Conservation (phyloP, 495 filamentous ascomycete species). For the Mycothermus thermophilus region DNA sequence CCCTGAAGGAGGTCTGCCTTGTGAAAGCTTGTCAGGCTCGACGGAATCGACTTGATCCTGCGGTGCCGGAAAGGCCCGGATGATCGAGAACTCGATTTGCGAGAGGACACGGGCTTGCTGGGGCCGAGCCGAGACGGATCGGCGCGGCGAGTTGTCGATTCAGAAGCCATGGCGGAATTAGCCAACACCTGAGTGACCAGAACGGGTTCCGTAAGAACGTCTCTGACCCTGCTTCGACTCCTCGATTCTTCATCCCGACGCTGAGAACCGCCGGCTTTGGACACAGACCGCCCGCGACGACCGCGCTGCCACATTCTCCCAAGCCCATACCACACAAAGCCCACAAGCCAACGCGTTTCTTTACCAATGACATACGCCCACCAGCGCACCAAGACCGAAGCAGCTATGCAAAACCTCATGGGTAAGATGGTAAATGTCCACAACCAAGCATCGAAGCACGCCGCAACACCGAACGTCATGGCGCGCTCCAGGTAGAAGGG, state of each 20-base stretch:
- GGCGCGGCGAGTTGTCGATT: neutral
- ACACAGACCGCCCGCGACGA: conserved; percentile 33
- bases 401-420: conserved; percentile 72
- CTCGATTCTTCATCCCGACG: conserved; percentile 22
- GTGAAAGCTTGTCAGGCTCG: conserved; percentile 67
- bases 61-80: conserved; percentile 44
- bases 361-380: conserved; percentile 50
- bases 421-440: conserved; percentile 92
- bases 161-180: no score
- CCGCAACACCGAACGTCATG: conserved; percentile 73
- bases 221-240: conserved; percentile 23
- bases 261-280: conserved; percentile 14
- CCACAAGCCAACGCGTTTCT: conserved; percentile 52
- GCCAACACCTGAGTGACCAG: no score
- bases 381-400: conserved; percentile 60
- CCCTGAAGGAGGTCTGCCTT: conserved; percentile 94
- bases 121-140: conserved; percentile 2
- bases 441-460: conserved; percentile 94
- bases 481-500: conserved; percentile 74
- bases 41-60: conserved; percentile 70
- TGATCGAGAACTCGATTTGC: conserved; percentile 5
- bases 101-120: neutral
- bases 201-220: no score
- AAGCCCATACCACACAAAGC: conserved; percentile 60
- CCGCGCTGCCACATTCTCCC: conserved; percentile 59